A percentile compares a stretch with the other conserved stretches of the same genome.
Evolutionary conservation across 1,284 basidiomycete species (phyloP).

Genomic region (Violaceomyces palustris): DNA sequence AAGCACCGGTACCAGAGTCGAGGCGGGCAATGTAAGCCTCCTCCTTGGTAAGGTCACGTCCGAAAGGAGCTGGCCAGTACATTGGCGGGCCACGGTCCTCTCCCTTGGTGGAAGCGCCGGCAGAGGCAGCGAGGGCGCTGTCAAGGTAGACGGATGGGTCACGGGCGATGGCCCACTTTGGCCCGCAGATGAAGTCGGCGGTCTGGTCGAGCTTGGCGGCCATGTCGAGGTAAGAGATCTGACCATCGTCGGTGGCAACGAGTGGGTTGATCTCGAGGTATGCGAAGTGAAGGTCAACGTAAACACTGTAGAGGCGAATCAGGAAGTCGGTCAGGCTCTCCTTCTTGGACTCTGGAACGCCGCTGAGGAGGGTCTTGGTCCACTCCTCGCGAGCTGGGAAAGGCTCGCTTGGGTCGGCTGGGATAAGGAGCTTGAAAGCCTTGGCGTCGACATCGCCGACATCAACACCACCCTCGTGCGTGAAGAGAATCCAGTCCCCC

Average conservation of each 20-base stretch:
- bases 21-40: constrained; percentile 99
- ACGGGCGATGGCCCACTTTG: constrained; percentile 96
- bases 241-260: constrained; percentile 80
- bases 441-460: constrained; percentile 98
- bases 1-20: constrained; percentile 93
- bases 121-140: constrained; percentile 54
- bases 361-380: constrained; percentile 39
- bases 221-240: constrained; percentile 97
- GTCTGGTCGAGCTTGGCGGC: constrained; percentile 97
- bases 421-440: constrained; percentile 79
- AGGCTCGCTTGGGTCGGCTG: constrained; percentile 73
- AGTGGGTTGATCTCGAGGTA: constrained; percentile 99
- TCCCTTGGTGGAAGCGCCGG: constrained; percentile 51
- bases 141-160: constrained; percentile 68
- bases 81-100: constrained; percentile 75
- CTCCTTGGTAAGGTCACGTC: constrained; percentile 95
- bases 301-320: constrained; percentile 89
- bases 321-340: constrained; percentile 66
- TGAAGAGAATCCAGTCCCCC: constrained; percentile 95
- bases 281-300: constrained; percentile 77
- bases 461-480: constrained; percentile 97
- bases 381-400: constrained; percentile 69
- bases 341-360: constrained; percentile 41
- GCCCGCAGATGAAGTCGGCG: constrained; percentile 94
- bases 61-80: constrained; percentile 95